Percentiles rank a stretch among this genome's conserved stretches.
Conservation (phyloP, 495 filamentous ascomycete genomes). For the Neurospora sp. region DNA sequence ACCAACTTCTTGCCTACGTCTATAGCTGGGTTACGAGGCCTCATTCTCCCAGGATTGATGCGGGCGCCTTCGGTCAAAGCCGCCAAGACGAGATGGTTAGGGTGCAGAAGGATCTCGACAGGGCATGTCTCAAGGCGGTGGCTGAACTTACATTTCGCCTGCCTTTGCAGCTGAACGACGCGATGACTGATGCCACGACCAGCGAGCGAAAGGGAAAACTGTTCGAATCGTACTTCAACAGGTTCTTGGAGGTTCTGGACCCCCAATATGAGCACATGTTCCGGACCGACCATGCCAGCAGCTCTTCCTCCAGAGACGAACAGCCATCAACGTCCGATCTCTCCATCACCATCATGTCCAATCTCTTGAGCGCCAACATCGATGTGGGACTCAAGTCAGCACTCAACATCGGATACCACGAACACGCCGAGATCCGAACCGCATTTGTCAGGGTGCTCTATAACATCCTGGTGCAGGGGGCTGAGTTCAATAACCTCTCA, state of each 20-base stretch:
- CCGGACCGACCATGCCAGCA: constrained; percentile 28
- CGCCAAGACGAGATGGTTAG: constrained; percentile 42
- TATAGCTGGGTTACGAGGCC: constrained; percentile 54
- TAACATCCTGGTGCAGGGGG: constrained; percentile 57
- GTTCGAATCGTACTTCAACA: constrained; percentile 58
- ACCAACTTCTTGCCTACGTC: constrained; percentile 52
- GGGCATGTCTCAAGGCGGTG: constrained; percentile 49
- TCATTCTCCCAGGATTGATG: constrained; percentile 27
- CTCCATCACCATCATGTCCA: constrained; percentile 53
- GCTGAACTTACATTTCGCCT: constrained; percentile 53
- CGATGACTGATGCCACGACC: constrained; percentile 48
- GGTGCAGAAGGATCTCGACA: constrained; percentile 51
- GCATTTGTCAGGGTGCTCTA: constrained; percentile 58
- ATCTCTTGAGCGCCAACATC: constrained; percentile 56
- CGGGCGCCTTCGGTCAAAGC: constrained; percentile 6
- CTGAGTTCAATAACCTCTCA: constrained; percentile 55
- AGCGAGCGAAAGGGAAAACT: constrained; percentile 54
- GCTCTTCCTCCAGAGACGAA: constrained; percentile 31
- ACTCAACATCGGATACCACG: constrained; percentile 54
- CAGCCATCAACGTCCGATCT: constrained; percentile 43
- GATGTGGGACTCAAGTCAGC: constrained; percentile 58
- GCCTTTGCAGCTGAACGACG: constrained; percentile 52
- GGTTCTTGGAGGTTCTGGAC: constrained; percentile 51
- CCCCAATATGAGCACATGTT: constrained; percentile 38
- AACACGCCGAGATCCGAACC: constrained; percentile 54